Base-by-base conservation (phyloP, 176 grass and related monocot genomes). In the Tuctoria greenei region DNA sequence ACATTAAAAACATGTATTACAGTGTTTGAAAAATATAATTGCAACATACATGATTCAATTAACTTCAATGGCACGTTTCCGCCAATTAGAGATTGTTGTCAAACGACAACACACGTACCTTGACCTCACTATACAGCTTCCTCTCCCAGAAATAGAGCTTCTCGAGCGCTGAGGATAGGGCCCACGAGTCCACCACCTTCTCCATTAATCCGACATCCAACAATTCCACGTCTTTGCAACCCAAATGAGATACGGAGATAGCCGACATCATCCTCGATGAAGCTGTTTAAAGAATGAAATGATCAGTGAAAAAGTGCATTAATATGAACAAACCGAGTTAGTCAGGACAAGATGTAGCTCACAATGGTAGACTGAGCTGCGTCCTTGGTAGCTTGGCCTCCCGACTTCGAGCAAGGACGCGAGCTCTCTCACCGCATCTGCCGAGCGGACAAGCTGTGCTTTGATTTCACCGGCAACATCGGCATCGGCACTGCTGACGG, bases 101-200 rank as follows among this genome's bases (percentile, higher is more conserved):
- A 69, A 43, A 24, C 4, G 21, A 46, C 11, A 7, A 68, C 0
- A 37, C 17, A 7, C 66, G 64, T 86, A 95, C 96, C 92, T 89
- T 99, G 58, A 99, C 96, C 87, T 99, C 96, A 26, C 68, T 24
- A 57, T 95, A 92, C 16, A 95, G 89, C 56, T 99, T 99, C 77
- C 74, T 95, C 83, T 99, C 96, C 96, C 96, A 99, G 56, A 92
- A 84, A 79, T 90, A 95, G 57, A 99, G 83, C 77, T 90, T 99
- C 61, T 95, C 87, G 4, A 99, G 69, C 25, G 80, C 90, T 34
- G 58, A 90, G 72, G 89, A 90, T 50, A 99, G 66, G 75, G 73
- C 79, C 67, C 7, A 64, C 4, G 74, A 51, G 36, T 61, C 82
- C 34, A 36, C 51, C 73, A 69, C 46, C 73, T 87, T 90, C 23